Percentiles rank a stretch among this genome's conserved stretches.
phyloP scores from a whole-genome alignment of 2,329 filamentous ascomycete species.

The Pseudocercospora vitis region DNA sequence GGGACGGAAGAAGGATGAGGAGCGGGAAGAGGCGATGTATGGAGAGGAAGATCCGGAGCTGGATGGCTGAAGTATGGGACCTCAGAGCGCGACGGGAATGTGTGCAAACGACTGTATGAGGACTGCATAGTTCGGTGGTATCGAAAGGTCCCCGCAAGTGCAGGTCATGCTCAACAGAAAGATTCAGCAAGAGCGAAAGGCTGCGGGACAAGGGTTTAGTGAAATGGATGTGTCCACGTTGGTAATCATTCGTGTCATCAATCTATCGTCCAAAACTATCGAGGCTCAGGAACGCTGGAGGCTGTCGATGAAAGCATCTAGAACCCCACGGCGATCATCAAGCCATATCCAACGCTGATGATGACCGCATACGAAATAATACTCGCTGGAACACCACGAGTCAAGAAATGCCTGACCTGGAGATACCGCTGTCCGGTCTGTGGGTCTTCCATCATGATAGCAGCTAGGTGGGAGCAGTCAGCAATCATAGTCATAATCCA shows the following conservation, averaged over 20 bases:
- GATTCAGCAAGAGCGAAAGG: too few species aligned
- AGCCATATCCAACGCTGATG: conserved; percentile 82
- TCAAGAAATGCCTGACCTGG: conserved; percentile 90
- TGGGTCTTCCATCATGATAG: conserved; percentile 98
- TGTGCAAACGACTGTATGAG: too few species aligned
- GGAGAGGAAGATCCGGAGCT: conserved; percentile 76
- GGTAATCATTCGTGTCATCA: neutral
- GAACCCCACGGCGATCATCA: conserved; percentile 76
- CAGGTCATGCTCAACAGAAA: too few species aligned
- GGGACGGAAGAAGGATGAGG: conserved; percentile 36
- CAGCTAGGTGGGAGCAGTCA: conserved; percentile 59
- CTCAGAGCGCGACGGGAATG: neutral
- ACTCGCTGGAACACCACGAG: conserved; percentile 84
- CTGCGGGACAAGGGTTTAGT: too few species aligned
- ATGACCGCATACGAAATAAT: conserved; percentile 78
- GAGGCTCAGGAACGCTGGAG: conserved; percentile 3
- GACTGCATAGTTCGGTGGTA: too few species aligned
- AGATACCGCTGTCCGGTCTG: conserved; percentile 88
- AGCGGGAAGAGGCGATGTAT: conserved; percentile 68
- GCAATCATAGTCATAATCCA: neutral
- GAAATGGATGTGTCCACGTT: too few species aligned
- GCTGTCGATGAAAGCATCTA: conserved; percentile 39
- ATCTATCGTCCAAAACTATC: conserved; percentile 1
- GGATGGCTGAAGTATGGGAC: conserved; percentile 24
- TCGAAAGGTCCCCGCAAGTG: too few species aligned